A percentile compares a stretch with the other conserved stretches of the same genome.
Conservation (phyloP, 371 early-diverging fungal species). For the Apophysomyces sp. region DNA sequence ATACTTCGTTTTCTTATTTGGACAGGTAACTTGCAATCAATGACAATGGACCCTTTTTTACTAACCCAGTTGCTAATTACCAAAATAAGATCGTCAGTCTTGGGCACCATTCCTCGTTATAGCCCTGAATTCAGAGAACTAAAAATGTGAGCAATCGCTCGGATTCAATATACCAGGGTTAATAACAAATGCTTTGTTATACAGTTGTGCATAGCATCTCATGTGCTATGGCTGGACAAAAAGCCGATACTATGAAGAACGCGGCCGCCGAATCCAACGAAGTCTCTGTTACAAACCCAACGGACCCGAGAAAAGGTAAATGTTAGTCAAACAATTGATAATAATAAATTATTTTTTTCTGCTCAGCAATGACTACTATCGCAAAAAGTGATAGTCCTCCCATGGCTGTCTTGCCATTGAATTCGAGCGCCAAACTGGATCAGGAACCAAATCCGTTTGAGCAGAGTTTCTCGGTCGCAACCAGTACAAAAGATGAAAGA, state of each 20-base stretch:
- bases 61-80: neutral
- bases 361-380: neutral
- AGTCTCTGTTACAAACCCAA: conserved; percentile 1
- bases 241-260: neutral
- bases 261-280: neutral
- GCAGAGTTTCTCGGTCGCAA: conserved; percentile 67
- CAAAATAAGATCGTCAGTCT: neutral
- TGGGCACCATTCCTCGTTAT: neutral
- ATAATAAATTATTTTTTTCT: neutral
- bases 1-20: neutral
- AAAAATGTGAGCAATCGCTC: neutral
- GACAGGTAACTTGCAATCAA: neutral
- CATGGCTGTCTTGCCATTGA: conserved; percentile 39
- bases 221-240: neutral
- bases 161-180: neutral
- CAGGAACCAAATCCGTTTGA: conserved; percentile 91
- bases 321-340: neutral
- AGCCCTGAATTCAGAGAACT: neutral
- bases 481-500: conserved; percentile 5
- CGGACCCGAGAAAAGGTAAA: neutral
- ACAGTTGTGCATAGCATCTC: neutral
- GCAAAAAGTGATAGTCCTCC: conserved; percentile 22
- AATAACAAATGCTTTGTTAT: no score
- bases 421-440: conserved; percentile 62
- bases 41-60: neutral